These are phyloP conservation scores for Ettlia oleoabundans DNA, from an alignment of 139 green algal species.

Conservation along the genomic window DNA sequence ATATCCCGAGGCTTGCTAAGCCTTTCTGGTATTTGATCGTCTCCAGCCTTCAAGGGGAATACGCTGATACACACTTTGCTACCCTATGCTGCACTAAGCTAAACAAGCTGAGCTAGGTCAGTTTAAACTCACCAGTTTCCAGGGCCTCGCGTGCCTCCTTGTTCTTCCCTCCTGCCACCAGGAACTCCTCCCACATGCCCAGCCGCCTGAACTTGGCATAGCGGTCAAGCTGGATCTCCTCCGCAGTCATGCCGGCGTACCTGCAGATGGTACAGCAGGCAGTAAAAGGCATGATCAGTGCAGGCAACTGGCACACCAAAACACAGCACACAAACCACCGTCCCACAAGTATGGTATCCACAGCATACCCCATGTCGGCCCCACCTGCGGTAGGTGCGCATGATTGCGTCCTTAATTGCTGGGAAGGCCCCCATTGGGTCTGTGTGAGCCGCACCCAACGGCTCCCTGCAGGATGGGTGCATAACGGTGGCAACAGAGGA, in stretches of 20 bases:
- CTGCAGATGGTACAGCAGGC: slow-evolving; percentile 8
- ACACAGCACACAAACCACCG: no score
- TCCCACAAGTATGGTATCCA: no score
- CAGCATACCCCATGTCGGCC: no score
- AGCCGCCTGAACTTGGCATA: slow-evolving; percentile 80
- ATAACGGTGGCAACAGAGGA: no score
- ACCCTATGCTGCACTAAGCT: no score
- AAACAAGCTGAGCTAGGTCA: no score
- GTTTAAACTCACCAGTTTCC: slow-evolving; percentile 1
- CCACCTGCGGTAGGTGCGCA: slow-evolving; percentile 61
- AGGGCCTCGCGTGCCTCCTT: slow-evolving; percentile 56
- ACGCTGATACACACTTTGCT: no score
- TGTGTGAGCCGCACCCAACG: slow-evolving; percentile 88
- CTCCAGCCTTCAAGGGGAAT: no score
- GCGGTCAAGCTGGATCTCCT: slow-evolving; percentile 86
- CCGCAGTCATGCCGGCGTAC: slow-evolving; percentile 74
- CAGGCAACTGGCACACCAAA: background rate
- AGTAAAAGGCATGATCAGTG: background rate
- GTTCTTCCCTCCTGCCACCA: slow-evolving; percentile 77
- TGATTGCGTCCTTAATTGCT: slow-evolving; percentile 83
- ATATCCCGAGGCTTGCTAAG: no score
- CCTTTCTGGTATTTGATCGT: no score
- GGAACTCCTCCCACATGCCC: slow-evolving; percentile 39
- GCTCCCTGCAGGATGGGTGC: no score
- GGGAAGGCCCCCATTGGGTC: slow-evolving; percentile 89